These are phyloP conservation scores for Dujonia santamariae DNA, from an alignment of 1,139 yeast species.

Conservation along the genomic window DNA sequence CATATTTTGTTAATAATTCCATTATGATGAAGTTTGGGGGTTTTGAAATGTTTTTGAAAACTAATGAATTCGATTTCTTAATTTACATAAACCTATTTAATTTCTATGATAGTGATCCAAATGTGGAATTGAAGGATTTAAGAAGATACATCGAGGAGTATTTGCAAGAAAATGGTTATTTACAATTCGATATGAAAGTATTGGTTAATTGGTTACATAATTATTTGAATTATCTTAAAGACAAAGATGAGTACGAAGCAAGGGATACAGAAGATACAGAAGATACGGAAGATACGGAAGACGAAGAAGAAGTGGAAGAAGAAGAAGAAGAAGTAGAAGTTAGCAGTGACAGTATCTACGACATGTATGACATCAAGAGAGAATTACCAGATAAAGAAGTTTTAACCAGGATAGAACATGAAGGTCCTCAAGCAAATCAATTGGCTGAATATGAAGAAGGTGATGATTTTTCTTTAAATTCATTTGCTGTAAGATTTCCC, in stretches of 20 bases:
- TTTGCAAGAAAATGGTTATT: slow-evolving; percentile 27
- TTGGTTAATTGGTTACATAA: slow-evolving; percentile 40
- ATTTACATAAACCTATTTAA: slow-evolving; percentile 44
- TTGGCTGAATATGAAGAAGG: too few species aligned
- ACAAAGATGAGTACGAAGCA: slow-evolving; percentile 21
- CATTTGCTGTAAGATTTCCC: slow-evolving; percentile 7
- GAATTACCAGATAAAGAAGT: too few species aligned
- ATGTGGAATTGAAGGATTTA: slow-evolving; percentile 21
- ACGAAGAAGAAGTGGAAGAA: background rate
- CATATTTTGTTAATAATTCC: slow-evolving; percentile 43
- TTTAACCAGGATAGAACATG: too few species aligned
- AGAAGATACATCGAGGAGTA: slow-evolving; percentile 30
- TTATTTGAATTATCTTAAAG: slow-evolving; percentile 38
- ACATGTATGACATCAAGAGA: background rate
- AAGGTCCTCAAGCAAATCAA: background rate
- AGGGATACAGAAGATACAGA: slow-evolving; percentile 1
- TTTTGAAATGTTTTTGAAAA: slow-evolving; percentile 39
- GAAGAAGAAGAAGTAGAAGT: background rate
- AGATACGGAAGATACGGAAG: background rate
- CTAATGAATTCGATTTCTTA: slow-evolving; percentile 39
- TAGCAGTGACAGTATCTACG: background rate
- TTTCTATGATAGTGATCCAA: slow-evolving; percentile 27
- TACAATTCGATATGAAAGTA: slow-evolving; percentile 36
- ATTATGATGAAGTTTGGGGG: slow-evolving; percentile 45
- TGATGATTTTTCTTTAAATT: slow-evolving; percentile 1